Base-by-base conservation (phyloP, 1,284 basidiomycete species). In the Rhizoctonia solani region DNA sequence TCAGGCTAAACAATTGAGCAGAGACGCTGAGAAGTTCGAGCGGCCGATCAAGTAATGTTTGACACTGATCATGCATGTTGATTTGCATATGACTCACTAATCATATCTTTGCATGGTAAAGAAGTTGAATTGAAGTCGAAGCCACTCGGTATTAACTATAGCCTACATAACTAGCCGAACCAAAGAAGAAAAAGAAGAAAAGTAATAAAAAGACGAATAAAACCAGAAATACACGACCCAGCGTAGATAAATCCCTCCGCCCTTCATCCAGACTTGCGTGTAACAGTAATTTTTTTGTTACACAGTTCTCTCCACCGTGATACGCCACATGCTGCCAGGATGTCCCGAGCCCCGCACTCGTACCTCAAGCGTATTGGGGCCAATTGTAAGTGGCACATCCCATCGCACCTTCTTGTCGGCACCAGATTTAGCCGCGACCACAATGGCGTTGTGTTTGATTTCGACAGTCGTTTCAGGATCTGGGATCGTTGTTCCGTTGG, bases 301-400 rank as follows among this genome's bases (percentile, higher is more conserved):
- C 37, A 37, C 53, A 25, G 39, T 30, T 14, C 61, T 34, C 25
- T 66, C 41, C n/a, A 66, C 50, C 34, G 61, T 44, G 16, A 66
- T 66, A 25, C 41, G 37, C 61, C 61, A 66, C 16, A 66, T 29
- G 30, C 21, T 53, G 4, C 61, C 61, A 16, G 61, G 61, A 21
- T 41, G 49, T 11, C 61, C 61, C 2, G 50, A 47, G 13, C 68
- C 68, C 27, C 46, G 23, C 54, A 67, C 65, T 27, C 54, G 39
- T 16, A 69, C 44, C 49, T 69, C 68, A 21, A 69, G 41, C 25
- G 25, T 30, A 34, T 69, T 69, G 16, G 34, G 8, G 3, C 68
- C 68, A n/a, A 67, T 4, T 14, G 21, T 34, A 11, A 69, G 68
- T 21, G 63, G 54, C 13, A 58, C 34, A n/a, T 69, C 68, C 68